phyloP scores from a whole-genome alignment of 176 grass and related monocot species.

The Eleusine indica region DNA sequence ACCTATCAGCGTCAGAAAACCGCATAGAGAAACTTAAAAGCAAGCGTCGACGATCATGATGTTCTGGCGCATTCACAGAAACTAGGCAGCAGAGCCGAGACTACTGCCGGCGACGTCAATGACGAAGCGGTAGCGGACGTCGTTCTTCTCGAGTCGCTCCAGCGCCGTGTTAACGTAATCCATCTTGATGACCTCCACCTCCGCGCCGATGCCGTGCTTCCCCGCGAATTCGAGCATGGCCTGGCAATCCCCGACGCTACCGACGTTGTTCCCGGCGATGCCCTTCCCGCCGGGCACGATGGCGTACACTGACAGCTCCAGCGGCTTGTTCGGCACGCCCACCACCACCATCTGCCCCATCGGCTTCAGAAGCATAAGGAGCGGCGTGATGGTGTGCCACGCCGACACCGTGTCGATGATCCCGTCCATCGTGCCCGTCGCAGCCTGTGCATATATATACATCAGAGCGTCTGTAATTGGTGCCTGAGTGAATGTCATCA shows the following conservation, averaged over 20 bases:
- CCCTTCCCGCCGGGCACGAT: slow-evolving; percentile 62
- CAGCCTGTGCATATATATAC: slow-evolving; percentile 7
- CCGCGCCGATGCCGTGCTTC: slow-evolving; percentile 59
- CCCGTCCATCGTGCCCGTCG: slow-evolving; percentile 61
- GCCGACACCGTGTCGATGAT: slow-evolving; percentile 76
- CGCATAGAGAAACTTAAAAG: neutral
- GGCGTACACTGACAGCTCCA: slow-evolving; percentile 61
- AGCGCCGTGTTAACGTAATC: slow-evolving; percentile 74
- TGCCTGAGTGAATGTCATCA: neutral
- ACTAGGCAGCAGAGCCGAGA: slow-evolving; percentile 25
- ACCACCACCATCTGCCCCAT: slow-evolving; percentile 63
- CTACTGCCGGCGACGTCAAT: slow-evolving; percentile 49
- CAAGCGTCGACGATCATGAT: neutral
- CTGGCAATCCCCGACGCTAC: slow-evolving; percentile 63
- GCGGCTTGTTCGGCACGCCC: slow-evolving; percentile 58
- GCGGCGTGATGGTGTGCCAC: slow-evolving; percentile 54
- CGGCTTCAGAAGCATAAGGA: slow-evolving; percentile 56
- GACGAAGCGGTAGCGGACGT: slow-evolving; percentile 74
- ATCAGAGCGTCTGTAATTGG: too few relatives aligned
- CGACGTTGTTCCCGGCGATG: slow-evolving; percentile 55
- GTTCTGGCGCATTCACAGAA: neutral
- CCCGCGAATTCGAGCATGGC: slow-evolving; percentile 68
- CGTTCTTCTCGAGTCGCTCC: slow-evolving; percentile 60
- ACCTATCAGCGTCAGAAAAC: neutral
- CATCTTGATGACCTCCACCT: slow-evolving; percentile 69